Conservation (phyloP, 129 eudicot species). For the Helichrysum umbraculigerum region DNA sequence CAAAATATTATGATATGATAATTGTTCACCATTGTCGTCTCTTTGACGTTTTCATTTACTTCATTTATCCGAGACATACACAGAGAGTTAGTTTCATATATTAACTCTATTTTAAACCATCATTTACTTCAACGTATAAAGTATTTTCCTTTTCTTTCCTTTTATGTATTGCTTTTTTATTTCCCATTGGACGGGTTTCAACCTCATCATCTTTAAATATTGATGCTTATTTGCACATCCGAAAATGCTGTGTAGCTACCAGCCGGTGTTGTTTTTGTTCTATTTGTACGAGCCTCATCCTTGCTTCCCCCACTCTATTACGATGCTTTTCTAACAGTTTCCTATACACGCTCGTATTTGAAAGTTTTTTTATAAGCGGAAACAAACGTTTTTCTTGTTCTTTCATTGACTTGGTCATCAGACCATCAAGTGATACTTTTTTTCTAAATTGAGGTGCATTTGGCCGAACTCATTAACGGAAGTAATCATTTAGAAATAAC, state of each 20-base stretch:
- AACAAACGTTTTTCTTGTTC: neutral
- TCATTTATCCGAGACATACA: neutral
- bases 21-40: slow-evolving; percentile 12
- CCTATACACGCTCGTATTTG: neutral
- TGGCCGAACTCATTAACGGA: neutral
- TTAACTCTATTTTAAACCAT: neutral
- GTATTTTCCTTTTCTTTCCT: neutral
- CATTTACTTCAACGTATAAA: neutral
- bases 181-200: neutral
- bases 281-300: neutral
- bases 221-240: neutral
- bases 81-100: neutral
- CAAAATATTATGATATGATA: neutral
- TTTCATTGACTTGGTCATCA: neutral
- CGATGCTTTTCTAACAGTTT: neutral
- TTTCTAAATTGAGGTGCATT: neutral
- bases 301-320: neutral
- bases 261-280: neutral
- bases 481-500: too few species aligned
- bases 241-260: neutral
- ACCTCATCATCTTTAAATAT: neutral
- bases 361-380: neutral
- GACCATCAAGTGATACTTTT: neutral
- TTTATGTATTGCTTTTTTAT: neutral
- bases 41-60: neutral